phyloP scores from a whole-genome alignment of 23 red algal species.

The Chondrus crispus region DNA sequence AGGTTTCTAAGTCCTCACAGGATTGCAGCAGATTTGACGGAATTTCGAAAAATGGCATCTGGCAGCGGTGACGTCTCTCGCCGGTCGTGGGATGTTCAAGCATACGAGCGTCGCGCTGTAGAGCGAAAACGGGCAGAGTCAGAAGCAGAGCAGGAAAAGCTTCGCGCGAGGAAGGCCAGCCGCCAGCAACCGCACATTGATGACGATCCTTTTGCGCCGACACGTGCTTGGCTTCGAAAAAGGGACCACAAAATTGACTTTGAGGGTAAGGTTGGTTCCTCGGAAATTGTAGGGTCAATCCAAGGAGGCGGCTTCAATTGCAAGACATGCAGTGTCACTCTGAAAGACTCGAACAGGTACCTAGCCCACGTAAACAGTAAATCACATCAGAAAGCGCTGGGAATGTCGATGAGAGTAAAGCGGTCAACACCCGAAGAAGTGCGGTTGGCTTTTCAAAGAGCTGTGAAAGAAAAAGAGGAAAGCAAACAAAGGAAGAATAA shows the following conservation, averaged over 20 bases:
- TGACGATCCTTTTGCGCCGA: slow-evolving; percentile 55
- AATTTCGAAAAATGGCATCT: not conserved
- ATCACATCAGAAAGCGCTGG: slow-evolving; percentile 69
- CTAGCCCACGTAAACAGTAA: slow-evolving; percentile 78
- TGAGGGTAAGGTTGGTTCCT: slow-evolving; percentile 36
- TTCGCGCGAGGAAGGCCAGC: slow-evolving; percentile 25
- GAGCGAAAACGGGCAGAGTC: slow-evolving; percentile 14
- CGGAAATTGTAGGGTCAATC: slow-evolving; percentile 33
- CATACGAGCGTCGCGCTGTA: slow-evolving; percentile 41
- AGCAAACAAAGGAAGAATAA: not conserved
- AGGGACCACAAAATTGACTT: slow-evolving; percentile 30
- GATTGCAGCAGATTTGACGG: not conserved
- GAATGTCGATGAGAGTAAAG: slow-evolving; percentile 73
- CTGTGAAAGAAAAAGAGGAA: not conserved
- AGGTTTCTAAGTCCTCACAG: not conserved
- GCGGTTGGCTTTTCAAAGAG: slow-evolving; percentile 53
- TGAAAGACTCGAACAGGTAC: slow-evolving; percentile 73
- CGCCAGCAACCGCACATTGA: slow-evolving; percentile 34
- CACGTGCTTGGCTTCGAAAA: slow-evolving; percentile 39
- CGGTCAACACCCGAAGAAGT: slow-evolving; percentile 50
- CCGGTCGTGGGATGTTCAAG: slow-evolving; percentile 52
- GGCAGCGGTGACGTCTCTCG: slow-evolving; percentile 39
- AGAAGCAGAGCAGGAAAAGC: slow-evolving; percentile 19
- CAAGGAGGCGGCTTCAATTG: slow-evolving; percentile 72
- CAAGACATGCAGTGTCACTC: slow-evolving; percentile 55